Evolutionary conservation across 441 rosid genomes (phyloP), one percentile per base, ranked within the genome.

Genomic region (Geranium incanum): DNA sequence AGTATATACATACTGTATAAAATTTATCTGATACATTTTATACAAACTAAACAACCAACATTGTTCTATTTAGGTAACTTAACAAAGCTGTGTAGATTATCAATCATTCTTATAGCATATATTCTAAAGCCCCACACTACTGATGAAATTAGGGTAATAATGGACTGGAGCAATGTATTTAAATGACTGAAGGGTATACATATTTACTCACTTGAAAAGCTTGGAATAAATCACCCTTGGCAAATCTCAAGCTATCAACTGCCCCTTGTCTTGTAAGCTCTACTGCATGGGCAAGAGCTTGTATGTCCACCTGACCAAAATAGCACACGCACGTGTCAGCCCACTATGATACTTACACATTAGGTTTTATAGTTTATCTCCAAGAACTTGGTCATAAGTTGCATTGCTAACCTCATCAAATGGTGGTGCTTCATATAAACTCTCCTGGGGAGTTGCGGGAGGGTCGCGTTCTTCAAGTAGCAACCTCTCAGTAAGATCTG

Each of bases 271-370:
- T 87, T 68, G 91, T 86, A 75, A 94, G 89, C 79, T 87, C 92
- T 57, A 94, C 98, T 28, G 97, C 97, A 87, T 94, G 97, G 33
- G 92, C 95, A 81, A 94, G 96, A 78, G 98, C 96, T 76, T 94
- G 98, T 73, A 94, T 87, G 74, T 94, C 98, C 79, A 86, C 93
- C 98, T 94, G 82, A 70, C 39, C 9, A 37, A 4, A 36, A 39
- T 5, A 16, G 52, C 43, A 79, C 48, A 19, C 62, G 59, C 74
- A 74, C 37, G 41, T 59, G 57, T 67, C 70, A 71, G 67, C 52
- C 66, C 72, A 13, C 19, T 4, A 36, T 8, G 18, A 50, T 37
- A 37, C 52, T 52, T 33, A 68, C 62, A 69, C 43, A 71, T 15
- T 45, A 70, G 37, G 36, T 21, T 0, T 28, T 57, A 71, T 64